These are phyloP conservation scores for Dothistroma septosporum DNA, from an alignment of 2,329 filamentous ascomycete species.

Conservation along the genomic window DNA sequence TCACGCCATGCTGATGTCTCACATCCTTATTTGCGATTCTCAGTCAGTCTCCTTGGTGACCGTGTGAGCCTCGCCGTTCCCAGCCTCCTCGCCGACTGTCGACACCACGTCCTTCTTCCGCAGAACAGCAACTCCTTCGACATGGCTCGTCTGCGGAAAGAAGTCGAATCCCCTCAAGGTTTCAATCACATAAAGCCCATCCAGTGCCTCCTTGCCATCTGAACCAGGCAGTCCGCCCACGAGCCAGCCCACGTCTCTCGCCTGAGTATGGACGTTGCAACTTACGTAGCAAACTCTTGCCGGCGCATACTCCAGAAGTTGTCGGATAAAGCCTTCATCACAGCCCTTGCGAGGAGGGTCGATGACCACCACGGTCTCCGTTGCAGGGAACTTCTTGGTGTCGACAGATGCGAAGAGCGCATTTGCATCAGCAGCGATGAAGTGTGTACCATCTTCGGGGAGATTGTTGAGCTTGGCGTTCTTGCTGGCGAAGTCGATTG, in stretches of 20 bases:
- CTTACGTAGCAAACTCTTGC: constrained; percentile 85
- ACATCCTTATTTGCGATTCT: neutral
- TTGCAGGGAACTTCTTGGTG: constrained; percentile 57
- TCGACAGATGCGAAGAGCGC: constrained; percentile 71
- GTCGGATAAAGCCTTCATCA: constrained; percentile 74
- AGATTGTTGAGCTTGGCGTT: constrained; percentile 79
- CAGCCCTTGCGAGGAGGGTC: constrained; percentile 97
- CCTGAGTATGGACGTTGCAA: constrained; percentile 97
- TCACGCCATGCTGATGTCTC: neutral
- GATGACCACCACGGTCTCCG: constrained; percentile 88
- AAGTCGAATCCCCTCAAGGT: constrained; percentile 92
- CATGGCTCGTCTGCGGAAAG: constrained; percentile 79
- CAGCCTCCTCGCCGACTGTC: neutral
- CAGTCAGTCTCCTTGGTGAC: neutral
- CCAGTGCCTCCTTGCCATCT: constrained; percentile 35
- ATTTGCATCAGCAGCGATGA: constrained; percentile 84
- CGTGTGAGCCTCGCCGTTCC: neutral
- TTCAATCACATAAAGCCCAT: constrained; percentile 72
- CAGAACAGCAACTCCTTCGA: constrained; percentile 61
- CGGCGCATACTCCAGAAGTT: constrained; percentile 75
- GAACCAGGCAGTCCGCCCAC: constrained; percentile 60
- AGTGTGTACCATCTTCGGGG: constrained; percentile 63
- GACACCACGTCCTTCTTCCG: constrained; percentile 35
- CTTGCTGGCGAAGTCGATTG: constrained; percentile 70
- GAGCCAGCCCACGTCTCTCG: constrained; percentile 82